Evolutionary conservation across 495 filamentous ascomycete genomes (phyloP).

Genomic region (Neurospora sp.): DNA sequence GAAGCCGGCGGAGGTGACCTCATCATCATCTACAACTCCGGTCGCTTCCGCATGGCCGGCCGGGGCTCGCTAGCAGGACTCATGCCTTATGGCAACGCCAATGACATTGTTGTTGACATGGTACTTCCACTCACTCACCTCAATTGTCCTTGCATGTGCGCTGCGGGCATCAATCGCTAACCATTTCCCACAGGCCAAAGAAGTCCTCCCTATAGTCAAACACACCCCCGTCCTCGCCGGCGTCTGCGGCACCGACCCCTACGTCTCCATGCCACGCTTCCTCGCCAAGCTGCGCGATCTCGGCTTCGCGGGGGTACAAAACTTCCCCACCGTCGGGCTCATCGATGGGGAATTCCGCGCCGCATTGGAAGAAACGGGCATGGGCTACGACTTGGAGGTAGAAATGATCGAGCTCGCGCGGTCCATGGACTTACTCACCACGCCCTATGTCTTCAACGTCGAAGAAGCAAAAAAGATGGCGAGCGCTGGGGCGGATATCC

Average conservation of each 20-base stretch:
- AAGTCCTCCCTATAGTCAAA: constrained; percentile 50
- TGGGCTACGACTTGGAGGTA: constrained; percentile 55
- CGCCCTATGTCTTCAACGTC: constrained; percentile 57
- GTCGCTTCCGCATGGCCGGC: constrained; percentile 65
- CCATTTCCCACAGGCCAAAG: constrained; percentile 30
- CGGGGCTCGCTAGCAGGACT: constrained; percentile 59
- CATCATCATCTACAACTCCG: constrained; percentile 65
- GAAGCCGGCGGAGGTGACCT: constrained; percentile 58
- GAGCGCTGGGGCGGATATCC: constrained; percentile 52
- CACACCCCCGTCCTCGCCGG: constrained; percentile 55
- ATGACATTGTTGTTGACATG: constrained; percentile 60
- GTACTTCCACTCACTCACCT: constrained; percentile 16
- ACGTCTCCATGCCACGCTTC: constrained; percentile 48
- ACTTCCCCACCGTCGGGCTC: constrained; percentile 63
- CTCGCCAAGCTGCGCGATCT: constrained; percentile 45
- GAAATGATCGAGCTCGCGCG: constrained; percentile 50
- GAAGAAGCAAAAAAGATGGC: constrained; percentile 52
- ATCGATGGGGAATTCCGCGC: constrained; percentile 57
- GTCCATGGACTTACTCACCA: constrained; percentile 50
- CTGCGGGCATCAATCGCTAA: too few species aligned
- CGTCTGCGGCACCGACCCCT: constrained; percentile 58
- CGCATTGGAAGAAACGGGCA: constrained; percentile 62
- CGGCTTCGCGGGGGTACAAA: constrained; percentile 60
- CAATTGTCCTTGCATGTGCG: too few species aligned
- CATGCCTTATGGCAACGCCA: constrained; percentile 65